phyloP scores from a whole-genome alignment of 768 basidiomycete species.

The Leccinum variicolor region DNA sequence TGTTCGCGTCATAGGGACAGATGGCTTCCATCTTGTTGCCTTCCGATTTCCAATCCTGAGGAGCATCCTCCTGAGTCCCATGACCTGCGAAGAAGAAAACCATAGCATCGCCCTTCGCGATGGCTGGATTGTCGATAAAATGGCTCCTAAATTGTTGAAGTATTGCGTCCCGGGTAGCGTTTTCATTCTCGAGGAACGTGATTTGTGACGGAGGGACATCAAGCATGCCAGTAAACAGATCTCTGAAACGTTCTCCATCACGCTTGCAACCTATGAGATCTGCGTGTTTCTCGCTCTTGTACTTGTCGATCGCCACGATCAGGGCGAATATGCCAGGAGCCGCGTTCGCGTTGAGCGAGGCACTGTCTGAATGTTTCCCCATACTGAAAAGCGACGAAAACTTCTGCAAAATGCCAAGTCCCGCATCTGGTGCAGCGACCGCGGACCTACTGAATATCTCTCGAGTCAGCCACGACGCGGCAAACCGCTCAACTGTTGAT shows the following conservation, averaged over 20 bases:
- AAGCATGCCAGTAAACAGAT: slow-evolving; percentile 8
- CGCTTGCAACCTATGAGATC: slow-evolving; percentile 17
- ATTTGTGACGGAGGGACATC: slow-evolving; percentile 12
- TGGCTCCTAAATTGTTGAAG: slow-evolving; percentile 4
- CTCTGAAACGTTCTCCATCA: slow-evolving; percentile 15
- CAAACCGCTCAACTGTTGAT: slow-evolving; percentile 6
- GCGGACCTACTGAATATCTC: slow-evolving; percentile 1
- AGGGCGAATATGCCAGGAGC: slow-evolving; percentile 18
- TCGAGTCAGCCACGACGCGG: neutral
- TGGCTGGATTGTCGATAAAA: slow-evolving; percentile 6
- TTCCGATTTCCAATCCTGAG: slow-evolving; percentile 16
- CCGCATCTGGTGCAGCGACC: neutral
- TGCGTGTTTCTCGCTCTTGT: neutral
- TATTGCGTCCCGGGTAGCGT: slow-evolving; percentile 13
- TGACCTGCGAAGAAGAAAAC: slow-evolving; percentile 22
- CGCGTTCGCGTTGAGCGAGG: neutral
- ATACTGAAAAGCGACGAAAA: neutral
- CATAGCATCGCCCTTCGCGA: slow-evolving; percentile 15
- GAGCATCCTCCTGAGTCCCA: slow-evolving; percentile 6
- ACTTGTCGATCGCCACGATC: slow-evolving; percentile 17
- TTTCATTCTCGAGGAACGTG: slow-evolving; percentile 14
- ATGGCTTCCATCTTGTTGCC: slow-evolving; percentile 13
- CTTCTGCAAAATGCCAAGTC: neutral
- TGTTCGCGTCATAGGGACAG: slow-evolving; percentile 11
- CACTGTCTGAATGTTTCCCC: neutral